A percentile compares a stretch with the other conserved stretches of the same genome.
phyloP scores from a whole-genome alignment of 2,329 filamentous ascomycete genomes.

The Epichloe coenophiala region DNA sequence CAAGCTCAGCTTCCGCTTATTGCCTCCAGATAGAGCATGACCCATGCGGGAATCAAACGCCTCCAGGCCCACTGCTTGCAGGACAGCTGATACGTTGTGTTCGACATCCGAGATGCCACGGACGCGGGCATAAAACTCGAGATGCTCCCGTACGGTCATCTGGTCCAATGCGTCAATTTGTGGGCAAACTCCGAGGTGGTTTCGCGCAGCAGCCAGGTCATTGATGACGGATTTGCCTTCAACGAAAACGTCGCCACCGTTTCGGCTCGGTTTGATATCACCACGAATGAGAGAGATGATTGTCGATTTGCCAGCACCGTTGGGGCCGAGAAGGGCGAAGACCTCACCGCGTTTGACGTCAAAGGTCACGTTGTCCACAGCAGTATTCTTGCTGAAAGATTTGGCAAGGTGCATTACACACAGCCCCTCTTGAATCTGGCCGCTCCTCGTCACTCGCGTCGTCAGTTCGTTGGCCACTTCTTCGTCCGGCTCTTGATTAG shows the following conservation, averaged over 20 bases:
- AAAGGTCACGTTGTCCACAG: conserved; percentile 82
- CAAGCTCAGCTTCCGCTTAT: conserved; percentile 82
- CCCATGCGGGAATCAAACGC: conserved; percentile 64
- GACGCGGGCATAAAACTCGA: conserved; percentile 76
- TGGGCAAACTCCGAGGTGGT: conserved; percentile 79
- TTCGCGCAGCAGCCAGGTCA: conserved; percentile 57
- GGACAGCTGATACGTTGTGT: conserved; percentile 64
- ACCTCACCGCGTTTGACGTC: conserved; percentile 68
- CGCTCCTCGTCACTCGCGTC: conserved; percentile 36
- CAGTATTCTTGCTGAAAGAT: conserved; percentile 59
- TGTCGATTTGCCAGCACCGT: conserved; percentile 83
- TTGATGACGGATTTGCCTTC: conserved; percentile 64
- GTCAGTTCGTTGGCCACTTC: conserved; percentile 53
- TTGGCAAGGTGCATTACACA: conserved; percentile 73
- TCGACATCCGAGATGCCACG: conserved; percentile 64
- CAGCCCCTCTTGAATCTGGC: conserved; percentile 45
- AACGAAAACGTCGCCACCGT: conserved; percentile 68
- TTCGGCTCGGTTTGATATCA: conserved; percentile 60
- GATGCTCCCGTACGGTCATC: conserved; percentile 80
- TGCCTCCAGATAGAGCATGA: conserved; percentile 70
- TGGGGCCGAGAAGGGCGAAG: conserved; percentile 79
- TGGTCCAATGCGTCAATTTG: conserved; percentile 79
- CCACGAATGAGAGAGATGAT: conserved; percentile 82
- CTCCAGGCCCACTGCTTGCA: conserved; percentile 67
- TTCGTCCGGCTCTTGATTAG: conserved; percentile 30